Conservation (phyloP, 1,284 basidiomycete species). For the Lignosus rhinocerotis region DNA sequence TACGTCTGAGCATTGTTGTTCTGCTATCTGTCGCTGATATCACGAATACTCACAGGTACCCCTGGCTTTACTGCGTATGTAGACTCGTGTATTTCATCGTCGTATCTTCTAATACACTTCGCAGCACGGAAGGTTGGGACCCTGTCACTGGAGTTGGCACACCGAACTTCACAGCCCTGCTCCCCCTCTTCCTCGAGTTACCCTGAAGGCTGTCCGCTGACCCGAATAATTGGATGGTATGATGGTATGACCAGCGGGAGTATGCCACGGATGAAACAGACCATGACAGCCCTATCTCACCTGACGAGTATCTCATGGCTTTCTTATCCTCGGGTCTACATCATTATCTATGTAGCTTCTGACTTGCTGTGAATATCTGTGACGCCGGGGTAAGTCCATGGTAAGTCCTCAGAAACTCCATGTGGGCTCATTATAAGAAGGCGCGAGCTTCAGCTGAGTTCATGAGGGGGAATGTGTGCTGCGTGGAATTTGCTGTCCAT, state of each 20-base stretch:
- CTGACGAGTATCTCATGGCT: not conserved
- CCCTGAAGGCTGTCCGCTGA: slow-evolving; percentile 27
- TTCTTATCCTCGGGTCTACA: not conserved
- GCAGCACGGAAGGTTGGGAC: slow-evolving; percentile 41
- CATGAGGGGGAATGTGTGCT: not conserved
- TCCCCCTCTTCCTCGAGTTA: slow-evolving; percentile 31
- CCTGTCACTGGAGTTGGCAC: slow-evolving; percentile 44
- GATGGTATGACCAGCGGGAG: not conserved
- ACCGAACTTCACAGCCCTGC: slow-evolving; percentile 31
- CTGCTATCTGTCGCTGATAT: not conserved
- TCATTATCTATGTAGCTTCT: not conserved
- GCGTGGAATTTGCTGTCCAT: not conserved
- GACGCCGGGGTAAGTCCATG: slow-evolving; percentile 5
- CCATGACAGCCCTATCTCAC: not conserved
- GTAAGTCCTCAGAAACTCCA: slow-evolving; percentile 1
- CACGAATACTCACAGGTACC: slow-evolving; percentile 10
- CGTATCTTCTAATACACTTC: not conserved
- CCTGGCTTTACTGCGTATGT: slow-evolving; percentile 40
- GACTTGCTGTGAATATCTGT: not conserved
- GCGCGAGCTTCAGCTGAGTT: not conserved
- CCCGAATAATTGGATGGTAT: not conserved
- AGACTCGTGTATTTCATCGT: not conserved
- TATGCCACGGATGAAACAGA: not conserved
- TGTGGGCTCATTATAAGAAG: not conserved
- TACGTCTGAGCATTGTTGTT: slow-evolving; percentile 13